Percentiles rank a stretch among this genome's conserved stretches.
phyloP scores from a whole-genome alignment of 2,329 filamentous ascomycete species.

The Alternaria longipes region DNA sequence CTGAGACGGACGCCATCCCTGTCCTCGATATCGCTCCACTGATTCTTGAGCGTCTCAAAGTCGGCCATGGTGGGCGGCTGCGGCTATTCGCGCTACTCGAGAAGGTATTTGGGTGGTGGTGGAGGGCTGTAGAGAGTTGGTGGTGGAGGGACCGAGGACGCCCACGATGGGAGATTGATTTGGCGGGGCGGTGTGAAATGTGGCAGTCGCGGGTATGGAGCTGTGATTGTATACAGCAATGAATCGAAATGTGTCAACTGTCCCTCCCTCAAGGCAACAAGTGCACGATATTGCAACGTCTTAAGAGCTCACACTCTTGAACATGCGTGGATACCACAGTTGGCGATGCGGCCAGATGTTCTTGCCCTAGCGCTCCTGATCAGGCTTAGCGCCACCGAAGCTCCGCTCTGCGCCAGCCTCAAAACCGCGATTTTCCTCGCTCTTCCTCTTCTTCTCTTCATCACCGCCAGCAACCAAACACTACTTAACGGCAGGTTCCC shows the following conservation, averaged over 20 bases:
- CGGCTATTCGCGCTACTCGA: not conserved
- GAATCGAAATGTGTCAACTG: conserved; percentile 17
- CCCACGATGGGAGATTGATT: conserved; percentile 39
- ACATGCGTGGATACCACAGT: conserved; percentile 19
- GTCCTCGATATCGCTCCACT: conserved; percentile 96
- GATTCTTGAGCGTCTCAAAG: conserved; percentile 91
- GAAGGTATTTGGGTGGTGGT: conserved; percentile 6
- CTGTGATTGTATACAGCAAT: conserved; percentile 10
- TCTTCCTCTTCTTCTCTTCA: conserved; percentile 55
- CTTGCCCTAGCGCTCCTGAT: conserved; percentile 23
- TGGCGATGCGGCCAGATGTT: conserved; percentile 27
- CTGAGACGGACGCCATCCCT: conserved; percentile 94
- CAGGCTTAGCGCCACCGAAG: conserved; percentile 33
- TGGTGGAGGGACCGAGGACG: conserved; percentile 41
- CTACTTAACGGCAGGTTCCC: conserved; percentile 67
- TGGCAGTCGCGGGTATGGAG: conserved; percentile 13
- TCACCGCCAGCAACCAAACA: conserved; percentile 66
- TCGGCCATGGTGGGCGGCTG: conserved; percentile 70
- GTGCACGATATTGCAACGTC: conserved; percentile 34
- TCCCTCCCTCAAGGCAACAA: conserved; percentile 20
- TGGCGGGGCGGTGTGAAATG: conserved; percentile 36
- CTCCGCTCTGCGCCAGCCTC: conserved; percentile 22
- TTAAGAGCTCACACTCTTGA: conserved; percentile 26
- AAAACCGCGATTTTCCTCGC: conserved; percentile 47
- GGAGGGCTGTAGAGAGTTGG: conserved; percentile 30